phyloP scores from a whole-genome alignment of 306 rosid species.

The Vachellia collinsii region DNA sequence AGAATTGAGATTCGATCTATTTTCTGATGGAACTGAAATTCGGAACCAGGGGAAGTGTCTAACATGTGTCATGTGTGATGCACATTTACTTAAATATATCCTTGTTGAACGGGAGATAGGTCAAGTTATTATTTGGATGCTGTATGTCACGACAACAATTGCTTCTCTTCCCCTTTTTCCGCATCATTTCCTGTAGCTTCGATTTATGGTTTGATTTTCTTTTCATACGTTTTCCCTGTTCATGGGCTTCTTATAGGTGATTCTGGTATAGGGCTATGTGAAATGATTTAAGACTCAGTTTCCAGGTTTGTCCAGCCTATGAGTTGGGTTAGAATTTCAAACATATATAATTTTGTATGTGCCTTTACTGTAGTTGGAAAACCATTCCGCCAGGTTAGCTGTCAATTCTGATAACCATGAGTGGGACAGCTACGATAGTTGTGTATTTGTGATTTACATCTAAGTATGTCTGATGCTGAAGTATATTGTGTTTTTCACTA shows the following conservation, averaged over 20 bases:
- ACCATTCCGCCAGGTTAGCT: neutral
- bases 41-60: neutral
- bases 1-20: neutral
- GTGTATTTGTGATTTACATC: neutral
- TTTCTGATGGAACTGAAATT: neutral
- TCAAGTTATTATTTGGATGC: neutral
- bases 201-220: too few species aligned
- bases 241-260: conserved; percentile 21
- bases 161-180: neutral
- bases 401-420: neutral
- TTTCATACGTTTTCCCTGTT: too few species aligned
- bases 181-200: neutral
- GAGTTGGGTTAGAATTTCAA: neutral
- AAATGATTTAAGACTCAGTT: neutral
- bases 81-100: neutral
- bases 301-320: conserved; percentile 17
- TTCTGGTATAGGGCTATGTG: neutral
- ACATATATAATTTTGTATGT: conserved; percentile 8
- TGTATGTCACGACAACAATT: neutral
- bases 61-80: neutral
- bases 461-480: conserved; percentile 6
- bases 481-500: neutral
- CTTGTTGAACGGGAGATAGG: neutral
- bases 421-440: neutral
- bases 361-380: neutral